phyloP scores from a whole-genome alignment of 2,329 filamentous ascomycete genomes.

The Tolypocladium sp. region DNA sequence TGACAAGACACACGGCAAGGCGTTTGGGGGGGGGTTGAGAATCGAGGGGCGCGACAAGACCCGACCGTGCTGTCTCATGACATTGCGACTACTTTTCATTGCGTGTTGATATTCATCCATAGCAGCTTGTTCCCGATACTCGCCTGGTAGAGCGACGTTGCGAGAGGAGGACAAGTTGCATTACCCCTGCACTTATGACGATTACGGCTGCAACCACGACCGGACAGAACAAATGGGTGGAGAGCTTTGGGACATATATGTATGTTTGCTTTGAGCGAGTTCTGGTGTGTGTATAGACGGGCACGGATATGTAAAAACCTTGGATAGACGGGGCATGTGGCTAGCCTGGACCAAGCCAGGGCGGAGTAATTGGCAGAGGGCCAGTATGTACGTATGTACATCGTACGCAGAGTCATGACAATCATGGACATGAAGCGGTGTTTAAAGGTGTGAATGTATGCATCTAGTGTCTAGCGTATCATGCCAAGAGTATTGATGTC shows the following conservation, averaged over 20 bases:
- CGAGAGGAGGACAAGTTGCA: neutral
- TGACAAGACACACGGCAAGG: neutral
- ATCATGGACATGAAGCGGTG: neutral
- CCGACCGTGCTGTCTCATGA: neutral
- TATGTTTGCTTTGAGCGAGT: neutral
- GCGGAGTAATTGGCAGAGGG: neutral
- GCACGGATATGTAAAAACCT: neutral
- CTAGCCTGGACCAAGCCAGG: neutral
- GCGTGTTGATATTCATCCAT: neutral
- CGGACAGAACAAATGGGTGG: neutral
- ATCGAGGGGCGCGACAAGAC: neutral
- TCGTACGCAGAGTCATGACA: neutral
- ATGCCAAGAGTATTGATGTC: neutral
- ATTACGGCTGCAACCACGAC: conserved; percentile 7
- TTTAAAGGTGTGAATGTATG: neutral
- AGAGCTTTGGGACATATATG: neutral
- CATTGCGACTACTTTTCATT: conserved; percentile 1
- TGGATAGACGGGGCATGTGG: neutral
- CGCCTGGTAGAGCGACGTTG: neutral
- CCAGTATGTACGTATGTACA: neutral
- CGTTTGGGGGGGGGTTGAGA: neutral
- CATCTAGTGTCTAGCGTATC: neutral
- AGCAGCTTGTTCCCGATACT: neutral
- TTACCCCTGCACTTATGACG: conserved; percentile 6
- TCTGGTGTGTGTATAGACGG: conserved; percentile 3